phyloP scores from a whole-genome alignment of 805 yeast genomes.

The Pichia manshurica region DNA sequence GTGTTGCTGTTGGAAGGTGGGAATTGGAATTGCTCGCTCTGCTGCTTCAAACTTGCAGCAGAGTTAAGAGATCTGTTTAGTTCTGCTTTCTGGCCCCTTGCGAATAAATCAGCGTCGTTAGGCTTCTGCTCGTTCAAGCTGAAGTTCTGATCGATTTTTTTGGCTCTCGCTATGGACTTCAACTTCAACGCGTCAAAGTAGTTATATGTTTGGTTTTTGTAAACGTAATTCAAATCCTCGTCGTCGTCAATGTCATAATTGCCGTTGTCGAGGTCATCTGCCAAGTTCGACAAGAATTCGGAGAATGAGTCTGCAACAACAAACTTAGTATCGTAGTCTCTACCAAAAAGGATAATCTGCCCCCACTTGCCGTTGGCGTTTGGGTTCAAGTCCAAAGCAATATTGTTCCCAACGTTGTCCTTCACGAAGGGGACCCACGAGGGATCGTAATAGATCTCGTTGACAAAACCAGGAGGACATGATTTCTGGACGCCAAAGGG shows the following conservation, averaged over 20 bases:
- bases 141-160: constrained; percentile 10
- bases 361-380: constrained; percentile 79
- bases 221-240: constrained; percentile 46
- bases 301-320: constrained; percentile 87
- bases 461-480: constrained; percentile 70
- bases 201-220: constrained; percentile 42
- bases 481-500: constrained; percentile 43
- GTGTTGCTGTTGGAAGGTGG: not conserved
- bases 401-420: constrained; percentile 85
- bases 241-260: constrained; percentile 64
- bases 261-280: constrained; percentile 82
- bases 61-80: not conserved
- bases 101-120: constrained; percentile 14
- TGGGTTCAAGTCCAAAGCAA: constrained; percentile 83
- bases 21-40: not conserved
- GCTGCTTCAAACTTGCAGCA: not conserved
- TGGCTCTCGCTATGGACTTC: constrained; percentile 41
- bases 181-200: constrained; percentile 67
- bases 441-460: constrained; percentile 77
- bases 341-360: constrained; percentile 87
- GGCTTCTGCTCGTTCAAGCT: constrained; percentile 8
- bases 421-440: constrained; percentile 90
- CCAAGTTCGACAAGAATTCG: constrained; percentile 74
- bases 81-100: constrained; percentile 3
- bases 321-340: constrained; percentile 87